Percentiles rank a stretch among this genome's conserved stretches.
These are phyloP conservation scores for Penicillium sp. DNA, from an alignment of 2,329 filamentous ascomycete species.

Conservation along the genomic window DNA sequence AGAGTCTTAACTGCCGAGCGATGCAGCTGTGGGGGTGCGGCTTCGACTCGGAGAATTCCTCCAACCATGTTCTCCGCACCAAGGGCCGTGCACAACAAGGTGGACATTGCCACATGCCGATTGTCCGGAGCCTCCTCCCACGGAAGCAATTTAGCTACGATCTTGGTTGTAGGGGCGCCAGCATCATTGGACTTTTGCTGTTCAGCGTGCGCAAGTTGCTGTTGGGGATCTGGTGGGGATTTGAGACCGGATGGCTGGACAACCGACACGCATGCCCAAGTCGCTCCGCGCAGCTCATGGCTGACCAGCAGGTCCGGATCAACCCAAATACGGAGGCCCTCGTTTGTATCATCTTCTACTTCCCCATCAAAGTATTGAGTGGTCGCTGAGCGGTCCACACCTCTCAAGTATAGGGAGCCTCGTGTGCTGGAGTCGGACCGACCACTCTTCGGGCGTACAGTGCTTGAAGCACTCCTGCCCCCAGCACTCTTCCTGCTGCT, in stretches of 20 bases:
- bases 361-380: conserved; percentile 77
- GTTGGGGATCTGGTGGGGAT: conserved; percentile 65
- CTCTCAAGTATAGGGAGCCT: conserved; percentile 68
- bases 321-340: conserved; percentile 74
- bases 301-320: conserved; percentile 72
- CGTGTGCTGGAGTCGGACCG: conserved; percentile 61
- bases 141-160: conserved; percentile 70
- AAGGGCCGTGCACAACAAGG: conserved; percentile 70
- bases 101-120: conserved; percentile 75
- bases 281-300: conserved; percentile 71
- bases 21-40: conserved; percentile 69
- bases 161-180: conserved; percentile 59
- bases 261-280: conserved; percentile 80
- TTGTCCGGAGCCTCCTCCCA: conserved; percentile 89
- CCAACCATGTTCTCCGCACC: conserved; percentile 73
- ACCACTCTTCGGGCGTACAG: conserved; percentile 58
- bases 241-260: conserved; percentile 77
- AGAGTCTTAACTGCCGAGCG: conserved; percentile 65
- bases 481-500: conserved; percentile 71
- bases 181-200: conserved; percentile 54
- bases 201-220: conserved; percentile 66
- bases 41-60: conserved; percentile 81
- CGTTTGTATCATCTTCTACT: conserved; percentile 52
- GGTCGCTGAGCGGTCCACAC: conserved; percentile 68
- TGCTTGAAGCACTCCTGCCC: conserved; percentile 70